phyloP scores from a whole-genome alignment of 306 rosid genomes.

The Cyclanthera cordifolia region DNA sequence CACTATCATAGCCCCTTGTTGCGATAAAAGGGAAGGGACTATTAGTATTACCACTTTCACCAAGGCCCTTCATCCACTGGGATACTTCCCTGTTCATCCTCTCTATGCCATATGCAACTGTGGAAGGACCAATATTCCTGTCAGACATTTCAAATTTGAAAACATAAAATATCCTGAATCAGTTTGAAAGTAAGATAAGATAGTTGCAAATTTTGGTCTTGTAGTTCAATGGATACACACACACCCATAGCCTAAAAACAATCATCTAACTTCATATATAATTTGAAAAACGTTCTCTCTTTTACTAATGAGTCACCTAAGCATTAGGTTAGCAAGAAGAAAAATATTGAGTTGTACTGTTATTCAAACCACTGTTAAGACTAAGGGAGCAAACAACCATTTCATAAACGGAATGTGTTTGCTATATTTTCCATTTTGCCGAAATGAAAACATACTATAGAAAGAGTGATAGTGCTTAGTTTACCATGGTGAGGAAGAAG shows the following conservation, averaged over 20 bases:
- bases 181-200: constrained; percentile 10
- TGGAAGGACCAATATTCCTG: constrained; percentile 21
- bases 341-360: neutral
- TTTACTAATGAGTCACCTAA: neutral
- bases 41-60: constrained; percentile 19
- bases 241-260: neutral
- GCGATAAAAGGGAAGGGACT: constrained; percentile 62
- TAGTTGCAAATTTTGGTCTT: neutral
- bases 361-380: neutral
- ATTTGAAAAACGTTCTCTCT: neutral
- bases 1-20: constrained; percentile 80
- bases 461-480: constrained; percentile 12
- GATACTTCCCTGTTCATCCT: constrained; percentile 81
- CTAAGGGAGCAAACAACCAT: neutral
- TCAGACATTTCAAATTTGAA: constrained; percentile 22
- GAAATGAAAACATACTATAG: constrained; percentile 2
- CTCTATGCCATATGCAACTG: constrained; percentile 80
- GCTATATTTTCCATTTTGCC: neutral
- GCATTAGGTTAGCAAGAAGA: neutral
- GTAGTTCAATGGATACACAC: neutral
- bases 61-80: constrained; percentile 68
- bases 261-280: neutral
- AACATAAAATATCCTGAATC: constrained; percentile 8
- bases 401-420: neutral
- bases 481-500: constrained; percentile 99